phyloP scores from a whole-genome alignment of 2,329 filamentous ascomycete species.

The Monosporascus sp. region DNA sequence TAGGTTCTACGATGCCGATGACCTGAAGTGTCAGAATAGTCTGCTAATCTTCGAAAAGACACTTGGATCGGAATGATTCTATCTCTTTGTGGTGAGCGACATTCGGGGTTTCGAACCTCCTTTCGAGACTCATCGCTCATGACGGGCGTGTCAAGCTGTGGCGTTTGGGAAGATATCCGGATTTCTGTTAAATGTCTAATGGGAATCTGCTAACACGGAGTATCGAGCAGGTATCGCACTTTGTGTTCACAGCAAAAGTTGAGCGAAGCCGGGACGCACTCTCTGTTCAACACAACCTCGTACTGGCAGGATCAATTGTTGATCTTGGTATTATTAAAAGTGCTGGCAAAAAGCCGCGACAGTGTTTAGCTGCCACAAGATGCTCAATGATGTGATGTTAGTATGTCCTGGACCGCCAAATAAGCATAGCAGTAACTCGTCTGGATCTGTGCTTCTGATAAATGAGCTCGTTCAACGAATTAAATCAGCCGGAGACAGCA shows the following conservation, averaged over 20 bases:
- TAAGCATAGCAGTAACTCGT: no score
- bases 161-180: not conserved
- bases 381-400: no score
- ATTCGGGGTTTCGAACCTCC: not conserved
- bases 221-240: slow-evolving; percentile 16
- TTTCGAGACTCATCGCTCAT: not conserved
- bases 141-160: not conserved
- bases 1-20: slow-evolving; percentile 35
- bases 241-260: slow-evolving; percentile 25
- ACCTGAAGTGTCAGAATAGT: not conserved
- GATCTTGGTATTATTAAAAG: not conserved
- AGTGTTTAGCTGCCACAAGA: no score
- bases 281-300: slow-evolving; percentile 16
- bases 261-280: not conserved
- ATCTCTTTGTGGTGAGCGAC: slow-evolving; percentile 16
- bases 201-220: not conserved
- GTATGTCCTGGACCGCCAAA: no score
- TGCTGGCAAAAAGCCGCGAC: no score
- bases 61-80: slow-evolving; percentile 26
- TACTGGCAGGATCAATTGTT: slow-evolving; percentile 1
- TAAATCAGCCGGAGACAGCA: no score
- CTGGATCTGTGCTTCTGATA: no score
- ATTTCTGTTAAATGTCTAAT: not conserved
- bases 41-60: slow-evolving; percentile 15
- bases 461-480: no score